Base-by-base conservation (phyloP, 768 basidiomycete species). In the Lentinula aciculospora region DNA sequence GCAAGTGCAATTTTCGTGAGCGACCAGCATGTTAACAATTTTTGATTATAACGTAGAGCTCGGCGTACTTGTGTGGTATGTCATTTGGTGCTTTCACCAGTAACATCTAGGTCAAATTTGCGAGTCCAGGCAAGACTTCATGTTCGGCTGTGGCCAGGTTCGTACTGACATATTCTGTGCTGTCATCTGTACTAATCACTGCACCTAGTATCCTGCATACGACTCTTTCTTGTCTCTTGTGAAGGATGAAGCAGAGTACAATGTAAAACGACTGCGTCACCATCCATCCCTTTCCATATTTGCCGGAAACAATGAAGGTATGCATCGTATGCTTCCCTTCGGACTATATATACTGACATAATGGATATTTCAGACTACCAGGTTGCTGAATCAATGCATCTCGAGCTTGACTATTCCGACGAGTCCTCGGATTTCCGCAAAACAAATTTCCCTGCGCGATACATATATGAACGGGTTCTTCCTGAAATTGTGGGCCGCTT, bases 121-220 rank as follows among this genome's bases (percentile, higher is more conserved):
- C 48, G 77, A 97, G n/a, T n/a, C n/a, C 28, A 97, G 95, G 95
- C 95, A 97, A 73, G 96, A 98, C 72, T 95, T 97, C 71, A 88
- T 92, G 88, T 98, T 98, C 69, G 94, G 87, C 31, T 97, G 95
- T 68, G 95, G 94, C 27, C 91, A 92, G 76, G 88, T 89, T 60
- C 15, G 73, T 62, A 31, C 31, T 23, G 3, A 8, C 23, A 23
- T 49, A 31, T 34, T 44, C 27, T 19, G 9, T 27, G 4, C 36
- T 12, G 4, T 45, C 36, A 47, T 58, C 15, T 23, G 49, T 31
- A 29, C 48, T 56, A 29, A 61, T 39, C 25, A 56, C 10, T 32
- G 28, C 39, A 21, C 12, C 19, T 67, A 93, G 85, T 96, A 97
- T 67, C 94, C 94, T 0, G 94, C 92, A 3, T 86, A 95, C 65